phyloP scores from a whole-genome alignment of 2,329 filamentous ascomycete genomes.

The Plenodomus lindquistii region DNA sequence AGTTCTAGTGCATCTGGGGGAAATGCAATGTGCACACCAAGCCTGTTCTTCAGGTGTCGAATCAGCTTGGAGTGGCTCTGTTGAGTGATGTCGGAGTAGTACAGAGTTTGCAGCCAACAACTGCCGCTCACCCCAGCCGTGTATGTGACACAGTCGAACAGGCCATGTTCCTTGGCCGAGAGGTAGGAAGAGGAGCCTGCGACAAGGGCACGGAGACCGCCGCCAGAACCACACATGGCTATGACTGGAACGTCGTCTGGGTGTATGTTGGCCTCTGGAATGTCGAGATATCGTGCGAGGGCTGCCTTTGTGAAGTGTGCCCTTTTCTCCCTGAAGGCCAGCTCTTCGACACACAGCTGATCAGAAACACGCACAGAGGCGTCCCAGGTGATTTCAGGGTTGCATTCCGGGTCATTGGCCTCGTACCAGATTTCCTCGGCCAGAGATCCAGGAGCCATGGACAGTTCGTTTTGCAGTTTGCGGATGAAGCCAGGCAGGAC shows the following conservation, averaged over 20 bases:
- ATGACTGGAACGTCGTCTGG: slow-evolving; percentile 92
- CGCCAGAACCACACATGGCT: slow-evolving; percentile 91
- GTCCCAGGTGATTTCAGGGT: slow-evolving; percentile 85
- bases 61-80: slow-evolving; percentile 71
- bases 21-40: slow-evolving; percentile 89
- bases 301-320: slow-evolving; percentile 70
- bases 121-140: slow-evolving; percentile 94
- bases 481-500: slow-evolving; percentile 73
- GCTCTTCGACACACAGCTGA: slow-evolving; percentile 82
- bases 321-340: slow-evolving; percentile 70
- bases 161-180: slow-evolving; percentile 79
- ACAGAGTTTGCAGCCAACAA: slow-evolving; percentile 92
- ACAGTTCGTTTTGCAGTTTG: slow-evolving; percentile 86
- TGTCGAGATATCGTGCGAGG: slow-evolving; percentile 77
- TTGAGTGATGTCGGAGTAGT: slow-evolving; percentile 76
- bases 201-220: slow-evolving; percentile 85
- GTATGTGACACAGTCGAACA: slow-evolving; percentile 94
- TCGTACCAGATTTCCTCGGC: slow-evolving; percentile 94
- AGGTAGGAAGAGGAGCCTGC: slow-evolving; percentile 87
- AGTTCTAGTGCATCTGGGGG: slow-evolving; percentile 81
- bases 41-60: slow-evolving; percentile 81
- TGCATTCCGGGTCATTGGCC: slow-evolving; percentile 77
- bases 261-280: slow-evolving; percentile 80
- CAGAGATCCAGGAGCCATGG: slow-evolving; percentile 82
- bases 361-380: slow-evolving; percentile 81